Evolutionary conservation across 2,329 filamentous ascomycete genomes (phyloP), one percentile per base, ranked within the genome.

Genomic region (Botrytis sinoallii): DNA sequence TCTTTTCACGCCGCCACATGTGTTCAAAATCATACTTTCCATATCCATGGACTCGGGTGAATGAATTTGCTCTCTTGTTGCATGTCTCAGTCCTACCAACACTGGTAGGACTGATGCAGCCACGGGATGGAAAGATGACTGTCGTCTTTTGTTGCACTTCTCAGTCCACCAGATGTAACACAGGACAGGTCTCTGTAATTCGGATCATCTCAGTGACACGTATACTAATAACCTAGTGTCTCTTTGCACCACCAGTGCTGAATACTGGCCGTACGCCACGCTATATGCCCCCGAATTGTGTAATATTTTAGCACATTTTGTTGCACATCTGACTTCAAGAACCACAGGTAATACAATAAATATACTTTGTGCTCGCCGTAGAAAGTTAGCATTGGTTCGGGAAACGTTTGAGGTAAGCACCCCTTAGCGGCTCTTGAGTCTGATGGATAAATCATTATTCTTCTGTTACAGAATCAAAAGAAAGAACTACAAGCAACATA

Each of bases 341-440:
- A 29, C 48, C 66, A 57, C 35, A 57, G 48, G 66, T 68, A 9
- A 68, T 68, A 68, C 66, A 68, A 42, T 2, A 10, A 68, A 42
- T 2, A 10, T 25, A n/a, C 48, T 8, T 9, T 32, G 18, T 42
- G 25, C 25, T 57, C 66, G 16, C 9, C 16, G 10, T 32, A 22
- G 16, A 38, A 1, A 42, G 16, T 35, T 68, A 42, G 18, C 66
- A 57, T 57, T 57, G n/a, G 35, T 7, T 32, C 10, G 14, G 18
- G 6, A 57, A 57, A 12, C n/a, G 25, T 10, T 18, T 10, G n/a
- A 32, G 25, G 10, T 14, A 57, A 1, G 25, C n/a, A n/a, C n/a
- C 4, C 10, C 66, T 25, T 14, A 40, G 38, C 3, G 35, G 25
- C 25, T 10, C 46, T 20, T 25, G 2, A 18, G n/a, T 7, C 16